Base-by-base conservation (phyloP, 805 yeast genomes). In the Wickerhamomyces xylosicus region DNA sequence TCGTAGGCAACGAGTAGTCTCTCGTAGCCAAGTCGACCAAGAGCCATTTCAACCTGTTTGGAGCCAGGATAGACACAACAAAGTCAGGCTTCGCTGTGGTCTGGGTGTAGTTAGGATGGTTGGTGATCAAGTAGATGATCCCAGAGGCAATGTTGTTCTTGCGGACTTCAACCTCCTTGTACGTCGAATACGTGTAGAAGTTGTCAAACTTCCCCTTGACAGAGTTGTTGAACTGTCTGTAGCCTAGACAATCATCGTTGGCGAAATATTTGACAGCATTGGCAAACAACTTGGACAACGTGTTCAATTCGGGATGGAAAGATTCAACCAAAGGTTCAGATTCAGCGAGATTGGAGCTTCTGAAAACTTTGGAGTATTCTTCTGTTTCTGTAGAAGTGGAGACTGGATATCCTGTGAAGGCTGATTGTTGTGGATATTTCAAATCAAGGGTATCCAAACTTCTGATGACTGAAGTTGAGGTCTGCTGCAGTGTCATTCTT, bases 1-100 rank as follows among this genome's bases (percentile, higher is more conserved):
- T 73, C 41, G 66, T 64, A 11, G 72, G 54, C 29, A 63, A 66
- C 55, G 68, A 67, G 58, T 71, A 76, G 17, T 71, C 64, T 31
- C 66, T 66, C 48, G 82, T 72, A 0, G 86, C 85, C 46, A 80
- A 54, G 54, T 82, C 89, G 18, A 81, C 57, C 11, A 81, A 51
- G 11, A 68, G 58, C 89, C 90, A 82, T 57, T 80, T 83, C 6
- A 65, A 56, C 35, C 78, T 59, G 53, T 79, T 79, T 20, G 65
- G 61, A 19, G 78, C 66, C 47, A 72, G 66, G 3, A 79, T 49
- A 3, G 79, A 62, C 28, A 78, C 72, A 28, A 74, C 59, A 48
- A 76, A 78, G 33, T 63, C 59, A 15, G 55, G 53, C 36, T 47
- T 52, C 2, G 45, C 45, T 1, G 35, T 29, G 15, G 27, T 20